phyloP scores from a whole-genome alignment of 208 protist genomes.

The Acanthamoeba lenticulata region DNA sequence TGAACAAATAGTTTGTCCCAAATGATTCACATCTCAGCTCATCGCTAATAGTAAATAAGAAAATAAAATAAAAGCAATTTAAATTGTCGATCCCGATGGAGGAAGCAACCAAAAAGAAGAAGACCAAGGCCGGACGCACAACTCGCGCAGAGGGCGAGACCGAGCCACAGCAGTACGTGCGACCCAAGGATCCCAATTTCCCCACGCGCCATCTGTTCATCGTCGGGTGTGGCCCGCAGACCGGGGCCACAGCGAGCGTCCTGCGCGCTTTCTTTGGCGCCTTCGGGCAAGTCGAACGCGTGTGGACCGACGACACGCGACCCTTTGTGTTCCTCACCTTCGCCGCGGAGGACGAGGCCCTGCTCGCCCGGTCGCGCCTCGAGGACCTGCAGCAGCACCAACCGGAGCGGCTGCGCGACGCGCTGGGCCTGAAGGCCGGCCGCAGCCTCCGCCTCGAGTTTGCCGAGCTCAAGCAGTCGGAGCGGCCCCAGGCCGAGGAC shows the following conservation, averaged over 20 bases:
- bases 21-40: too few species aligned
- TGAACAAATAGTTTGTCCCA: too few species aligned
- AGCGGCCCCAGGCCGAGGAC: constrained; percentile 11
- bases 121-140: neutral
- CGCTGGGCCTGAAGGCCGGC: neutral
- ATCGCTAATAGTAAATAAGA: too few species aligned
- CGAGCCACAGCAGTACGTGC: neutral
- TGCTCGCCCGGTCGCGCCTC: neutral
- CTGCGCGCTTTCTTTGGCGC: neutral
- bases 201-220: constrained; percentile 36
- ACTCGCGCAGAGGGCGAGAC: too few species aligned
- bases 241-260: neutral
- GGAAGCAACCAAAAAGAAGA: neutral
- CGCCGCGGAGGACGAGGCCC: neutral
- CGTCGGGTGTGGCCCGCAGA: constrained; percentile 48
- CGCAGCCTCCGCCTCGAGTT: neutral
- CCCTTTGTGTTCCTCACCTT: constrained; percentile 25
- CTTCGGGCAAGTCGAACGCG: neutral
- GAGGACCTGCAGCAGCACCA: neutral
- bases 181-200: constrained; percentile 34
- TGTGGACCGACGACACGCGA: neutral
- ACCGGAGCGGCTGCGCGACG: neutral
- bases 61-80: too few species aligned
- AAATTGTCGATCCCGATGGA: too few species aligned
- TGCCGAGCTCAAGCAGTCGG: neutral